Evolutionary conservation across 1,139 yeast genomes (phyloP), one percentile per base, ranked within the genome.

Genomic region (Pneumocystis carinii): DNA sequence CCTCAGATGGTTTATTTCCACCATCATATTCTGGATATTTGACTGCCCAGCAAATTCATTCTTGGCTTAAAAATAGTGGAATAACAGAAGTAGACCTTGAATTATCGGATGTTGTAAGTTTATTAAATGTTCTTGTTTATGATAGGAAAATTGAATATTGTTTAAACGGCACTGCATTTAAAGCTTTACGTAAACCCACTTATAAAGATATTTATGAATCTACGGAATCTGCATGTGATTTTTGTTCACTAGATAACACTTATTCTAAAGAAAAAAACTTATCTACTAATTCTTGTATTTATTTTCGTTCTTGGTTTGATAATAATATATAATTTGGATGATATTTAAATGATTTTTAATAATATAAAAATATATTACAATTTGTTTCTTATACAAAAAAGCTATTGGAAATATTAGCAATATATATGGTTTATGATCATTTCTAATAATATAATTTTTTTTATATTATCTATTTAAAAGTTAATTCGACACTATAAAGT

Each of bases 101-200:
- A 2, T 77, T 82, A 39, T 79, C 82, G 59, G 96, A 92, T 72
- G 84, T 94, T 64, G 79, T 90, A 64, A 79, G 94, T 0, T 77
- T 92, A 35, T 90, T 97, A 73, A 95, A 90, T 68, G 97, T 92
- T 19, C 77, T 92, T 60, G 84, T 87, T 1, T 89, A 79, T 73
- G 98, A 92, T 70, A 96, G 89, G 71, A 87, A 86, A 72, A 73
- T 92, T 64, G 97, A 90, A 71, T 76, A 81, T 64, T 78, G 83
- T 5, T 77, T 76, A 63, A 76, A 78, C 59, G 77, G 77, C 3
- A 67, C 69, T 59, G 70, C 72, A 15, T 81, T 77, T 70, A 74
- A 75, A 64, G 83, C 83, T 2, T 62, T 65, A 29, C 62, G 62
- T 10, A 61, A 41, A 15, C n/a, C 59, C 29, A 36, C 58, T 38